Base-by-base conservation (phyloP, 768 basidiomycete genomes). In the Lactifluus rugatus region DNA sequence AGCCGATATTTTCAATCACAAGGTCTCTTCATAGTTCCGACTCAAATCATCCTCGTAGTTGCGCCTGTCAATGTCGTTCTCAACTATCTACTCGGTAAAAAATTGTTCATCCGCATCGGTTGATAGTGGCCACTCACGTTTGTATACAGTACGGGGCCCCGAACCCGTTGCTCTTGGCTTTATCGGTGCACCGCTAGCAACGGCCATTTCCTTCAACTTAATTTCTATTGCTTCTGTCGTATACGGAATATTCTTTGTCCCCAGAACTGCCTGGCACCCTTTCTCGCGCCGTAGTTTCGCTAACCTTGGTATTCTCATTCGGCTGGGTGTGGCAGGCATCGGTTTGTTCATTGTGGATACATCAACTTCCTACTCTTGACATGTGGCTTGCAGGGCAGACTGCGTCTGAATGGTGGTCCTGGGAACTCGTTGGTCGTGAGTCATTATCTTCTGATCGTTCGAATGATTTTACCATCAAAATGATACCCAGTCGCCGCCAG, bases 321-420 rank as follows among this genome's bases (percentile, higher is more conserved):
- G 80, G 44, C 76, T 98, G 0, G 91, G 94, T 0, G 65, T 94
- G 3, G 88, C 89, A 10, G 93, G 95, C 10, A 82, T 91, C 21
- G 86, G 84, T 77, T 54, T 48, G 77, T 68, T 28, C 23, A 17
- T 13, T 45, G 17, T 53, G 31, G 31, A 44, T 2, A n/a, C 19
- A 8, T 17, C 23, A 54, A 48, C 37, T 34, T 42, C 49, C 23
- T 39, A 41, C 21, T 36, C 26, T 36, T 60, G 47, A 60, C 34
- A 48, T 23, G 28, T 42, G 34, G 23, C 28, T 13, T 28, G 42
- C 60, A 78, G 83, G 83, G 0, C 91, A 93, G 69, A 85, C 82
- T 3, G 90, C 89, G 1, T 84, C 82, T 3, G 95, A 96, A 70
- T 98, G 94, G 95, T 97, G 94, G 93, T 85, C 87, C 39, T 95